Evolutionary conservation across 2,329 filamentous ascomycete species (phyloP), one percentile per base, ranked within the genome.

Genomic region (Cytospora schulzeri): DNA sequence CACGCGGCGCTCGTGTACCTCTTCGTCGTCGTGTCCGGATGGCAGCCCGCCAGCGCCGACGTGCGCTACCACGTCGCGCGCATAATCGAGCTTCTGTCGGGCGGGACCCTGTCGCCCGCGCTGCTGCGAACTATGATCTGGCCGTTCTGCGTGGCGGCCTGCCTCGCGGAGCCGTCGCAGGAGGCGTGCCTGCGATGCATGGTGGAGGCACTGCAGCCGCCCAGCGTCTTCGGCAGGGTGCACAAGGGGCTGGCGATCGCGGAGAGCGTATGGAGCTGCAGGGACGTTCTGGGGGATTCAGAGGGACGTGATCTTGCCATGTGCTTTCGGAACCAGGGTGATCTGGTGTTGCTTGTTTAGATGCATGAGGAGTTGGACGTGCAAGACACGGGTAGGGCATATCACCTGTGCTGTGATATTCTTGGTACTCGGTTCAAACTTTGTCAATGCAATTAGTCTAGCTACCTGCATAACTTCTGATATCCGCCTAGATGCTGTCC

Each of bases 1-100:
- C 76, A 82, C 53, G 81, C 80, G 1, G 74, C 79, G 0, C 73
- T 82, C 1, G 76, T 78, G 9, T 84, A 84, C 64, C 76, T 85
- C 15, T 73, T 76, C 15, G 78, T 83, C 4, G 80, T 84, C 24
- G 74, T 83, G 3, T 78, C 76, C 1, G 83, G 82, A 4, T 85
- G 81, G 82, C 81, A 83, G 66, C 81, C 81, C 0, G 76, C 76
- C 0, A 78, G 74, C 55, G 71, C 73, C 0, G 80, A 82, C 58
- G 77, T 83, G 2, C 74, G 74, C 3, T 65, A 68, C 28, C 69
- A 67, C 1, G 70, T 71, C 4, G 66, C 65, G 48, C 66, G 62
- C 35, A 60, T 62, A 11, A 51, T 71, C 15, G 64, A 65, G 14
- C 66, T 70, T 41, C 55, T 64, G 17, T 67, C 67, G 5, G 60